Conservation (phyloP, 345 rosid species). For the Pseudoturritis turrita region DNA sequence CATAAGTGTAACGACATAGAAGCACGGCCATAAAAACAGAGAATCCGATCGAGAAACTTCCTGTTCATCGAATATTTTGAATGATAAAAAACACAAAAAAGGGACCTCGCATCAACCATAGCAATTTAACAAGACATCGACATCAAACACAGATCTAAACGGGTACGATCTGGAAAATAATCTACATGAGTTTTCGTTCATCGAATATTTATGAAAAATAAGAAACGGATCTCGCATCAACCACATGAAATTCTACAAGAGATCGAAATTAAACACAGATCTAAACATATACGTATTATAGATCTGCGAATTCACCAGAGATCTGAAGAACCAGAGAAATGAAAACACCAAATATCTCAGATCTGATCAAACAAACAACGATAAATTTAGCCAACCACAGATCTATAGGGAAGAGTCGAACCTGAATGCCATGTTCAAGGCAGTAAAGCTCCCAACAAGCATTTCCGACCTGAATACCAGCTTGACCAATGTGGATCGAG, state of each 20-base stretch:
- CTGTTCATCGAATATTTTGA: no score
- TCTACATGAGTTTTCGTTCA: not conserved
- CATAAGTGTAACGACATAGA: not conserved
- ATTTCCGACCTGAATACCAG: slow-evolving; percentile 79
- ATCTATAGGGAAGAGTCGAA: slow-evolving; percentile 3
- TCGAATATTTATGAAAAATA: not conserved
- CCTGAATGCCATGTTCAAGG: slow-evolving; percentile 75
- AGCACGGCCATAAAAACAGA: no score
- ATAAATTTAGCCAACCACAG: not conserved
- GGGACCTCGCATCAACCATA: not conserved
- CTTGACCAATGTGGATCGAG: slow-evolving; percentile 75
- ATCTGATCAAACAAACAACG: not conserved
- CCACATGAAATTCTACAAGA: not conserved
- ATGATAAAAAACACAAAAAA: no score
- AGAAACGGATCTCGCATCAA: not conserved
- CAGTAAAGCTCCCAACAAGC: slow-evolving; percentile 74
- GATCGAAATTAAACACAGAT: not conserved
- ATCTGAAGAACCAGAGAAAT: not conserved
- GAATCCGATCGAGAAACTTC: no score
- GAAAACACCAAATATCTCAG: not conserved
- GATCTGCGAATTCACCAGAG: not conserved
- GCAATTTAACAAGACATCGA: not conserved
- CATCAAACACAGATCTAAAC: not conserved
- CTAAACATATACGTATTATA: not conserved
- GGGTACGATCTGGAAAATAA: not conserved